These are phyloP conservation scores for Cryphonectria carpinicola DNA, from an alignment of 2,329 filamentous ascomycete genomes.

Conservation along the genomic window DNA sequence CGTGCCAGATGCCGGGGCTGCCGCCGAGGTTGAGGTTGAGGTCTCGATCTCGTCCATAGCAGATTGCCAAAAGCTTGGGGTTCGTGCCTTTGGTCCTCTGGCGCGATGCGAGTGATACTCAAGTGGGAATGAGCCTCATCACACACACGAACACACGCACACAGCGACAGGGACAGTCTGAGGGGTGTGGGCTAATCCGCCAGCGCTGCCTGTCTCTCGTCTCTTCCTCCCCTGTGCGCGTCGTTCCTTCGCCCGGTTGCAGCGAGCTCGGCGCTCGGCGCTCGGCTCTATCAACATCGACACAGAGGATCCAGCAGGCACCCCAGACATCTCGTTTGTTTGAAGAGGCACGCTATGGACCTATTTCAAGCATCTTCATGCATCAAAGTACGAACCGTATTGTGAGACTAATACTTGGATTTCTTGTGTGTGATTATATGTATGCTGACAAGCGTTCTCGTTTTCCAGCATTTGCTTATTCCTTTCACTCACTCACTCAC, in stretches of 20 bases:
- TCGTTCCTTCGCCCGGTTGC: not conserved
- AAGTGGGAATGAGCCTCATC: not conserved
- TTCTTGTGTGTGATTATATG: not conserved
- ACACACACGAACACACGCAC: not conserved
- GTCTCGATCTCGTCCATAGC: slow-evolving; percentile 4
- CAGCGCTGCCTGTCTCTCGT: not conserved
- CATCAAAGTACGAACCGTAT: too few species aligned
- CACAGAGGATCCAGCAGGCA: not conserved
- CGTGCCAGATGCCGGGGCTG: slow-evolving; percentile 18
- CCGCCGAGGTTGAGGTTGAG: not conserved
- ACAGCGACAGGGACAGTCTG: not conserved
- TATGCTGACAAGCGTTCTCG: not conserved
- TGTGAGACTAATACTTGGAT: too few species aligned
- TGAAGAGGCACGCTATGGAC: not conserved
- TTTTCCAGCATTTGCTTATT: not conserved
- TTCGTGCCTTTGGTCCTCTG: not conserved
- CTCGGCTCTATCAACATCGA: slow-evolving; percentile 1
- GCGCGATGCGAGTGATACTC: not conserved
- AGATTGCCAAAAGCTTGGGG: not conserved
- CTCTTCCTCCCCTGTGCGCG: not conserved
- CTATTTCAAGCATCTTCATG: too few species aligned
- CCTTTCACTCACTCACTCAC: not conserved
- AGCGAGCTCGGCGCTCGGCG: slow-evolving; percentile 13
- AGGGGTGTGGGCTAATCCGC: not conserved
- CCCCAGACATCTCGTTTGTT: not conserved